These are phyloP conservation scores for Hyphopichia buzzinii DNA, from an alignment of 1,139 yeast species.

Conservation along the genomic window DNA sequence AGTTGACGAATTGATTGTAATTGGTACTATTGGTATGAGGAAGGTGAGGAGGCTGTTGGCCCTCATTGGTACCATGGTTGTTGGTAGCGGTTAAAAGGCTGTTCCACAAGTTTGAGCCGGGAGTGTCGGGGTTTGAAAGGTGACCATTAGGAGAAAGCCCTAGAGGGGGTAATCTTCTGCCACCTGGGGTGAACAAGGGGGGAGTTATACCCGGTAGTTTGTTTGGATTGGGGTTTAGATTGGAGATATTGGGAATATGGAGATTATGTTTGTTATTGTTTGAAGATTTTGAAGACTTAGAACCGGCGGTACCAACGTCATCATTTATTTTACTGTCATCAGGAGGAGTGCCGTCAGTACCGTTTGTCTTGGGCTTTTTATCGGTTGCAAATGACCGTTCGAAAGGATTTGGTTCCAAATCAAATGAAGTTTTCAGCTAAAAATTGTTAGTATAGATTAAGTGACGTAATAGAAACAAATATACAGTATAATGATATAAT, in stretches of 20 bases:
- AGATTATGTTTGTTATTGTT: constrained; percentile 31
- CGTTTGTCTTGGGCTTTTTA: constrained; percentile 4
- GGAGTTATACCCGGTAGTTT: constrained; percentile 50
- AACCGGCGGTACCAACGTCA: constrained; percentile 4
- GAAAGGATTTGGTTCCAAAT: constrained; percentile 91
- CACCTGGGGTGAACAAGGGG: constrained; percentile 59
- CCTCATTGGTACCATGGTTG: constrained; percentile 9
- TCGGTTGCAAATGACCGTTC: constrained; percentile 81
- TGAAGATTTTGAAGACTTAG: constrained; percentile 5
- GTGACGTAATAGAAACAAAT: constrained; percentile 11
- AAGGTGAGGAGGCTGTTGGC: constrained; percentile 3
- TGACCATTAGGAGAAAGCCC: constrained; percentile 40
- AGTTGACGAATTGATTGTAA: constrained; percentile 29
- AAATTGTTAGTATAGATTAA: constrained; percentile 16
- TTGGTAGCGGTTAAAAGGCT: constrained; percentile 42
- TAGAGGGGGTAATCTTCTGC: constrained; percentile 58
- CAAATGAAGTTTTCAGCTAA: constrained; percentile 54
- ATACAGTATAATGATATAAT: neutral
- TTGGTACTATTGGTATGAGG: constrained; percentile 9
- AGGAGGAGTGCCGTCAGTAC: constrained; percentile 7
- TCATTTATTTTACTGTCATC: constrained; percentile 5
- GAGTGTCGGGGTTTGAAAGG: constrained; percentile 47
- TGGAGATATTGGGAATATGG: constrained; percentile 33
- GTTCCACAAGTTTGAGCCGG: constrained; percentile 48
- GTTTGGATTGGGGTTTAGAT: constrained; percentile 14